A percentile compares a stretch with the other conserved stretches of the same genome.
Evolutionary conservation across 345 rosid species (phyloP).

Genomic region (Corchorus olitorius): DNA sequence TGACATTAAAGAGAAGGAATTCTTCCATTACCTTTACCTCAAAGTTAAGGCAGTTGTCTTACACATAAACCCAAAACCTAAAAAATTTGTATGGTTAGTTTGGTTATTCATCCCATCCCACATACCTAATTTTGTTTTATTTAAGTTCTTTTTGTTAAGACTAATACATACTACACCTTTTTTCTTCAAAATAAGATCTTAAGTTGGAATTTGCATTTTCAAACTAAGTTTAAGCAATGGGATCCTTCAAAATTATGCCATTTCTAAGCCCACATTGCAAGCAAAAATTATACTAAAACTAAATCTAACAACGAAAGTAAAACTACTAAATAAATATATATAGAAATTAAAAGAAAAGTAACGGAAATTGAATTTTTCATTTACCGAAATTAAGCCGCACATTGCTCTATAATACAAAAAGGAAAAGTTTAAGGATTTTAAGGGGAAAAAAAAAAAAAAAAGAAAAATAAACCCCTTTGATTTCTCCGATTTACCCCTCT

Average conservation of each 20-base stretch:
- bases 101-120: slow-evolving; percentile 33
- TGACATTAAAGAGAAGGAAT: slow-evolving; percentile 21
- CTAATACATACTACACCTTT: not conserved
- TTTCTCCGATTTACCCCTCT: slow-evolving; percentile 31
- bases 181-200: not conserved
- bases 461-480: slow-evolving; percentile 7
- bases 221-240: not conserved
- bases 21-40: slow-evolving; percentile 33
- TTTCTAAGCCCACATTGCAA: slow-evolving; percentile 8
- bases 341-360: not conserved
- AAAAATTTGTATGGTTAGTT: slow-evolving; percentile 13
- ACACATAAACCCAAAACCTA: slow-evolving; percentile 4
- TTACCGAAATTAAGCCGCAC: slow-evolving; percentile 22
- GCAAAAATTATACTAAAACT: not conserved
- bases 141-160: not conserved
- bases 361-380: slow-evolving; percentile 7
- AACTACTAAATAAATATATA: too few relatives aligned
- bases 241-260: not conserved
- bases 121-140: slow-evolving; percentile 36
- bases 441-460: not conserved
- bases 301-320: not conserved
- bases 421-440: not conserved
- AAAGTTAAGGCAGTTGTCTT: slow-evolving; percentile 29
- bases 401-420: slow-evolving; percentile 18
- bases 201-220: not conserved